phyloP scores from a whole-genome alignment of 2,329 filamentous ascomycete genomes.

The Mariannaea elegans region DNA sequence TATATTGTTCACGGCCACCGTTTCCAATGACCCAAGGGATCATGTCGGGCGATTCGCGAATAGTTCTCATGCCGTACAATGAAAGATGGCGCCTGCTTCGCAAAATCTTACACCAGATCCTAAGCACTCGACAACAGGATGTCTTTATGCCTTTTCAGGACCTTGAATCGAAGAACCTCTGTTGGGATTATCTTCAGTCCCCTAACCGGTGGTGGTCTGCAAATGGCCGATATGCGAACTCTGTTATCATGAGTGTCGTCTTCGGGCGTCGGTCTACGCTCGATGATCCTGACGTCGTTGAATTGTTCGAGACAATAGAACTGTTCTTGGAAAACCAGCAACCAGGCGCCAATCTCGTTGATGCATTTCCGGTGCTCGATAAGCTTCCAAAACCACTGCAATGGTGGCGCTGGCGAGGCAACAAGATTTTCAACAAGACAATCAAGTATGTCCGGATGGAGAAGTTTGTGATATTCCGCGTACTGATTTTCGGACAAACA shows the following conservation, averaged over 20 bases:
- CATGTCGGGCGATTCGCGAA: not conserved
- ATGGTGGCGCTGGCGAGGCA: constrained; percentile 4
- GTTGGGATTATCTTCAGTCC: constrained; percentile 1
- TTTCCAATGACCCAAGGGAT: constrained; percentile 6
- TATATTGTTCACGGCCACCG: not conserved
- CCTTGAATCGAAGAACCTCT: constrained; percentile 17
- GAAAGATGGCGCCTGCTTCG: constrained; percentile 2
- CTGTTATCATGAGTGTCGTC: constrained; percentile 23
- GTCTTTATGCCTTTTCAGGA: constrained; percentile 19
- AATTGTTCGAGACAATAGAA: not conserved
- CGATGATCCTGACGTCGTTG: constrained; percentile 10
- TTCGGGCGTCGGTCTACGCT: constrained; percentile 14
- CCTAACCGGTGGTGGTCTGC: constrained; percentile 14
- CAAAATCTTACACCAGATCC: constrained; percentile 7
- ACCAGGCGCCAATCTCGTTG: not conserved
- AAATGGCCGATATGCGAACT: constrained; percentile 11
- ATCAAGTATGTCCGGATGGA: constrained; percentile 5
- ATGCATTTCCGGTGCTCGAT: constrained; percentile 1
- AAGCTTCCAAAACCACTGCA: constrained; percentile 7
- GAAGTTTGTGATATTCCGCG: too few species aligned
- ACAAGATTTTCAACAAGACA: not conserved
- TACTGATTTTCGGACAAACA: too few species aligned
- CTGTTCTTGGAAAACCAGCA: not conserved
- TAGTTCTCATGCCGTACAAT: constrained; percentile 9
- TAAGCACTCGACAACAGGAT: not conserved